Evolutionary conservation across 768 basidiomycete species (phyloP), one percentile per base, ranked within the genome.

Genomic region (Hemileccinum rubropunctum): DNA sequence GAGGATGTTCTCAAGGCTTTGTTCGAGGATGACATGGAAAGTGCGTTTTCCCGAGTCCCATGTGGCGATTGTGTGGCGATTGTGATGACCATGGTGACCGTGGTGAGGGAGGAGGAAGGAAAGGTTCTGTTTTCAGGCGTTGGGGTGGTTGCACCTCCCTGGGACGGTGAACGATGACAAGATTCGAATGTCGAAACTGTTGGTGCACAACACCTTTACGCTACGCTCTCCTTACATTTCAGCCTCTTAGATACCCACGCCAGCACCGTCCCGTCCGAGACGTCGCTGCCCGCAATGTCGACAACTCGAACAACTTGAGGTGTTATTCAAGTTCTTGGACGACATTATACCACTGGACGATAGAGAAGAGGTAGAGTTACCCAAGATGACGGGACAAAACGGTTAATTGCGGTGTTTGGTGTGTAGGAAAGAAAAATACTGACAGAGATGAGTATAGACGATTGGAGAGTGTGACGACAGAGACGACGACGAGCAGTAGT

Each of bases 271-370:
- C 83, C 0, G 52, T 79, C 63, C 64, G 77, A 48, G 75, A 95
- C 73, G 70, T 75, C 41, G 58, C 77, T 50, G 67, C 85, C 14
- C 81, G 79, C 37, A 93, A 86, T 52, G 84, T 50, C 71, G 84
- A 51, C 73, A 84, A 47, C 72, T 90, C 3, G 79, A 83, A 45
- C 71, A 80, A 26, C 75, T 88, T 23, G 76, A 80, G 33, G 76
- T 79, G 0, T 59, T 88, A 21, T 91, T 91, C 60, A 74, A 78
- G 41, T 86, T 87, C 62, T 58, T 90, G 63, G 88, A 91, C 54
- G 79, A 82, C 11, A 79, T 91, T 37, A 75, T 86, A 36, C 83
- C 87, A 2, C 67, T 81, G 35, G 83, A 82, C n/a, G 84, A 83
- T n/a, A n/a, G n/a, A 6, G 83, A 84, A 34, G 69, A 73, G 15